Evolutionary conservation across 768 basidiomycete species (phyloP), one percentile per base, ranked within the genome.

Genomic region (Crucibulum laeve): DNA sequence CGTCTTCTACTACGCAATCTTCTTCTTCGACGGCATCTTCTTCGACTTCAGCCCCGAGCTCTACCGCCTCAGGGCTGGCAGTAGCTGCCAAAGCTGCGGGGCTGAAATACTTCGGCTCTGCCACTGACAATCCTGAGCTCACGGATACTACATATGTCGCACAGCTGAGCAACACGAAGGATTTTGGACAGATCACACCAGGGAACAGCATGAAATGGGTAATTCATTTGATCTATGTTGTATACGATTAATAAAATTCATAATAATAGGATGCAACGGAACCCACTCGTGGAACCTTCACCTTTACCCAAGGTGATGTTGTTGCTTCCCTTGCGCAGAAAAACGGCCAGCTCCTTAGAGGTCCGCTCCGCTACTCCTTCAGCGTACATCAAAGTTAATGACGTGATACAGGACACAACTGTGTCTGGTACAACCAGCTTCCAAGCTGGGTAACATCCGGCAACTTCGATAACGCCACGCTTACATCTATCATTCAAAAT

Each of bases 131-230:
- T 48, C 48, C 54, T 42, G 71, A 73, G 49, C 58, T 76, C 34
- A 62, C 60, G 18, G 71, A 75, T 47, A 48, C 59, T 1, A 49
- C 68, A 0, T 76, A 76, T 51, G 54, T 61, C 17, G 54, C 62
- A 6, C 61, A 68, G 38, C 59, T 74, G 34, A 54, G 59, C 40
- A 60, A 74, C 51, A 64, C 45, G 30, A 46, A 26, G 5, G 59
- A 69, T 42, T 77, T 76, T 50, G 62, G 62, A 11, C 68, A 69
- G 52, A 58, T 78, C 46, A 77, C 76, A 0, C 64, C 76, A 19
- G 74, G 61, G 6, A 78, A 78, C 50, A 71, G 66, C 46, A 76
- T 78, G 76, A 79, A 79, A 71, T 79, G 76, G 76, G 75, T 71
- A 50, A 15, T 11, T 24, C 21, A 1, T 23, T 6, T 14, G 59